Evolutionary conservation across 2,329 filamentous ascomycete genomes (phyloP), one percentile per base, ranked within the genome.

Genomic region (Arachnomyces sp.): DNA sequence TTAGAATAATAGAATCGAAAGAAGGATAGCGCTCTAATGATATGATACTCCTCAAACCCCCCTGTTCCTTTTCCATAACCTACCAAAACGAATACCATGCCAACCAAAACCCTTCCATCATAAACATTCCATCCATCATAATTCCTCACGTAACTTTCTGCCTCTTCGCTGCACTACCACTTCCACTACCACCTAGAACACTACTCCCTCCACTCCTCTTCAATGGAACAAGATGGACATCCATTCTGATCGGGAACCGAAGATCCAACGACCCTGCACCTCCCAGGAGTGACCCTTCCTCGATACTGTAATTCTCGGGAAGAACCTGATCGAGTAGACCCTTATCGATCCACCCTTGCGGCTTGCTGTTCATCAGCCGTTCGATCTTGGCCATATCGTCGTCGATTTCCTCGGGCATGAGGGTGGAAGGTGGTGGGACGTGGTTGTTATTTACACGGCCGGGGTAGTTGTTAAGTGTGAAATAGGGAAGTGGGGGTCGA

Each of bases 381-480:
- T 63, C 59, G 43, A 70, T 58, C 36, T 64, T 63, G 2, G 60
- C 52, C 38, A 61, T 53, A 44, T 70, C 67, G 34, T 70, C 67
- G 40, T 70, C 67, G 3, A 69, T 58, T 44, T 70, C 67, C 36
- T 69, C 65, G 18, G 63, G 65, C 56, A 70, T 62, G 11, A 70
- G 52, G 2, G 65, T 53, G 17, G 64, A 63, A 4, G 65, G 55
- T 2, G 65, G 59, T 0, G 66, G 66, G 9, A 65, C 65, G 31
- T 49, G 49, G 6, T 51, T 53, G 28, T 60, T 63, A 40, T 63
- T 67, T n/a, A 60, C 55, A 32, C 64, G 60, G 13, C 64, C 59
- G 41, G 65, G 63, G 47, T 69, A 65, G 44, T 67, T 68, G 44
- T 66, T 59, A 4, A 70, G 56, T 34, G 67, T 63, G 38, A 66